phyloP scores from a whole-genome alignment of 305 asterid genomes.

The Nicotiana rustica region DNA sequence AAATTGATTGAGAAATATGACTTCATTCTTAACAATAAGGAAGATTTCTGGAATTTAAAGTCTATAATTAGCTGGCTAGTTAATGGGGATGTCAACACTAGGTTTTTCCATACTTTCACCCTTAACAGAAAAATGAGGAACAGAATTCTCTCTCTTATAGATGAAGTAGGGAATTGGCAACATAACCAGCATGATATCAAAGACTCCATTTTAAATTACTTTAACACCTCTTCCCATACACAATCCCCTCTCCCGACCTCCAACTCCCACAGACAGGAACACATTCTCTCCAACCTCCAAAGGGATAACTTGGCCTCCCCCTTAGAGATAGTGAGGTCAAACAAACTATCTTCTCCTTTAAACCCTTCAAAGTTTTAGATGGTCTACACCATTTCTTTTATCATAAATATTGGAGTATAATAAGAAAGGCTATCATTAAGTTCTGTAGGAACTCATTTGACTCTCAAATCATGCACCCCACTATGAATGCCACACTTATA shows the following conservation, averaged over 20 bases:
- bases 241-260: neutral
- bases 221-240: no score
- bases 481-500: no score
- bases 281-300: neutral
- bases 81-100: no score
- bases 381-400: neutral
- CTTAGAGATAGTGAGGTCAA: neutral
- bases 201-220: no score
- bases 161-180: neutral
- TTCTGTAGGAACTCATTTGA: no score
- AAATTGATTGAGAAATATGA: no score
- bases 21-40: no score
- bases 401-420: no score
- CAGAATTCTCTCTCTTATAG: neutral
- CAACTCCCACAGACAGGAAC: neutral
- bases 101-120: neutral
- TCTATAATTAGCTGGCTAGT: no score
- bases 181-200: neutral
- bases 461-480: neutral
- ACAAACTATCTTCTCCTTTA: neutral
- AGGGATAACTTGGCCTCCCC: neutral
- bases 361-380: neutral
- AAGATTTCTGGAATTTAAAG: no score
- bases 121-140: no score
- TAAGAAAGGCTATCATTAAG: no score